Evolutionary conservation across 805 yeast species (phyloP).

Genomic region (Pichia californica): DNA sequence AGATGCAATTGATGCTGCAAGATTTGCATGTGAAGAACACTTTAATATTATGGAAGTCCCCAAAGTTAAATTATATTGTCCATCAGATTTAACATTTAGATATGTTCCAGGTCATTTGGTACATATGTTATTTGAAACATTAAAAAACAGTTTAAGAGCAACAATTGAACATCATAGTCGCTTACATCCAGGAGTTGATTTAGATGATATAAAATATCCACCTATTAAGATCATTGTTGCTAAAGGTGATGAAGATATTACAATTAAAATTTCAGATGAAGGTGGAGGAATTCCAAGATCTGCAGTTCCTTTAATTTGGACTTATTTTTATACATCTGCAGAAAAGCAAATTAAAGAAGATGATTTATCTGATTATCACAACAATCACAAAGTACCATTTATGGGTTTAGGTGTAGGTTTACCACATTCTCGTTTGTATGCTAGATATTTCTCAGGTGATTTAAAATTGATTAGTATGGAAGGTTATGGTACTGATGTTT

Average conservation of each 20-base stretch:
- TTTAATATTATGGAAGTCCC: conserved; percentile 86
- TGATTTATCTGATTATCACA: conserved; percentile 22
- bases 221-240: conserved; percentile 83
- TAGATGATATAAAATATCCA: conserved; percentile 68
- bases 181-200: conserved; percentile 39
- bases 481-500: conserved; percentile 92
- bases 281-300: conserved; percentile 91
- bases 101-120: conserved; percentile 90
- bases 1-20: conserved; percentile 86
- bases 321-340: conserved; percentile 85
- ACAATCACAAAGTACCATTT: conserved; percentile 64
- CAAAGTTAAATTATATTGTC: conserved; percentile 69
- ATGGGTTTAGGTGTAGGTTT: conserved; percentile 93
- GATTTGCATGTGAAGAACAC: conserved; percentile 86
- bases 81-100: conserved; percentile 73
- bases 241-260: conserved; percentile 85
- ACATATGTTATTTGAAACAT: conserved; percentile 84
- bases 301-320: conserved; percentile 82
- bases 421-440: conserved; percentile 79
- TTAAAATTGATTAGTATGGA: conserved; percentile 84
- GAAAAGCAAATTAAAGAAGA: conserved; percentile 49
- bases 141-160: conserved; percentile 82
- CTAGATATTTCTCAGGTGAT: conserved; percentile 89
- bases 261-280: conserved; percentile 85
- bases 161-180: conserved; percentile 76